A percentile compares a stretch with the other conserved stretches of the same genome.
phyloP scores from a whole-genome alignment of 495 filamentous ascomycete genomes.

The Penicillium crystallinum region DNA sequence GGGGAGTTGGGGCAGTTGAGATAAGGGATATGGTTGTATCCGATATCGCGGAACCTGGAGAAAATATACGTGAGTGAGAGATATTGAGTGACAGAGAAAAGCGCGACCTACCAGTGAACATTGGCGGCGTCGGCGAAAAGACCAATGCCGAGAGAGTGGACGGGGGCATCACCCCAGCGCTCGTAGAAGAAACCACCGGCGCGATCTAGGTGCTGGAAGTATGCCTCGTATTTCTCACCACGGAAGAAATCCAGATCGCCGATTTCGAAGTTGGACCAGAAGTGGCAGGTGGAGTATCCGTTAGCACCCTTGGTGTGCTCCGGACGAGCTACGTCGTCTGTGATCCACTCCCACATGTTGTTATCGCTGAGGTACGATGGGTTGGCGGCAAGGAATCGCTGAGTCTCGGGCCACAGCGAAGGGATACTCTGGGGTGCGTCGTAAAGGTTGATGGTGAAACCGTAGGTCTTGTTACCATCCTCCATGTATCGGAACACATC shows the following conservation, averaged over 20 bases:
- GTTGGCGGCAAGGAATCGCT: slow-evolving; percentile 80
- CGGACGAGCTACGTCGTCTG: slow-evolving; percentile 69
- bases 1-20: slow-evolving; percentile 97
- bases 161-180: slow-evolving; percentile 96
- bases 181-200: slow-evolving; percentile 99
- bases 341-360: slow-evolving; percentile 84
- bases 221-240: slow-evolving; percentile 83
- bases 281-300: slow-evolving; percentile 98
- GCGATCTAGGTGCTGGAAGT: slow-evolving; percentile 92
- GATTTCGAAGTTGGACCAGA: slow-evolving; percentile 99
- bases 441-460: slow-evolving; percentile 97
- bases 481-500: slow-evolving; percentile 98
- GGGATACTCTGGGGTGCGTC: slow-evolving; percentile 82
- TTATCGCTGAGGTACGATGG: slow-evolving; percentile 75
- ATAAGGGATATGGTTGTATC: slow-evolving; percentile 97
- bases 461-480: slow-evolving; percentile 96
- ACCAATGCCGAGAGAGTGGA: slow-evolving; percentile 92
- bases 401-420: slow-evolving; percentile 90
- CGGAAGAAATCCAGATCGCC: slow-evolving; percentile 94
- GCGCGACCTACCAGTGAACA: slow-evolving; percentile 80
- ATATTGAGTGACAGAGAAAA: not conserved
- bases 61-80: slow-evolving; percentile 12
- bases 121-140: slow-evolving; percentile 86
- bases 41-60: slow-evolving; percentile 94
- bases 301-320: slow-evolving; percentile 73